Evolutionary conservation across 345 rosid species (phyloP), one percentile per base, ranked within the genome.

Genomic region (Gynandropsis gynandra): DNA sequence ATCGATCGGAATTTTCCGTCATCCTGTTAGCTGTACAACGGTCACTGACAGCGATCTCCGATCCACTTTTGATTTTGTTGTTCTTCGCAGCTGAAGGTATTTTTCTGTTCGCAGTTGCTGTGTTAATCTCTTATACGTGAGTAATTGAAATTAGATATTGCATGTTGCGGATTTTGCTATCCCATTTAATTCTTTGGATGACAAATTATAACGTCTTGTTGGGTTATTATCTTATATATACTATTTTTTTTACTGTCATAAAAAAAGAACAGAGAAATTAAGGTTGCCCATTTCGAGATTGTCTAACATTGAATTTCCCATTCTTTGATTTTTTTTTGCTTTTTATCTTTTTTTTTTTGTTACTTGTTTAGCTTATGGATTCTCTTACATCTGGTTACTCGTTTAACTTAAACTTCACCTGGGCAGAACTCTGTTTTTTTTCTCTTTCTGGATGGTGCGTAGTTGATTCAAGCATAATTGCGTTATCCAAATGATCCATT

Each of bases 121-220:
- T 16, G 42, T 32, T 40, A 44, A 17, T 54, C 17, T n/a, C 42
- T 7, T 59, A 7, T 39, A 14, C 50, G 9, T 13, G 6, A 4
- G 45, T 8, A 7, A 10, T 34, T 42, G 36, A 33, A 29, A 16
- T 43, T 21, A 17, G 63, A 14, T 62, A 38, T 47, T 64, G 68
- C 62, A 64, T 50, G 58, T 57, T 46, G 20, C 8, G 36, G 49
- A 18, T 56, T 64, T 50, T 58, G 7, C 40, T 54, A 24, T 24
- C 29, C 4, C 29, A 24, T 24, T 10, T n/a, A 54, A 16, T 55
- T 44, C 47, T 16, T 4, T 41, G 0, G 61, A 47, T 55, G 50
- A 43, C 7, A 1, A 39, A 15, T 39, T 3, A 7, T 39, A 39
- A 11, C 42, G 19, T 43, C 31, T 19, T 43, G 56, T 35, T 41